These are phyloP conservation scores for Letharia lupina DNA, from an alignment of 495 filamentous ascomycete genomes.

Conservation along the genomic window DNA sequence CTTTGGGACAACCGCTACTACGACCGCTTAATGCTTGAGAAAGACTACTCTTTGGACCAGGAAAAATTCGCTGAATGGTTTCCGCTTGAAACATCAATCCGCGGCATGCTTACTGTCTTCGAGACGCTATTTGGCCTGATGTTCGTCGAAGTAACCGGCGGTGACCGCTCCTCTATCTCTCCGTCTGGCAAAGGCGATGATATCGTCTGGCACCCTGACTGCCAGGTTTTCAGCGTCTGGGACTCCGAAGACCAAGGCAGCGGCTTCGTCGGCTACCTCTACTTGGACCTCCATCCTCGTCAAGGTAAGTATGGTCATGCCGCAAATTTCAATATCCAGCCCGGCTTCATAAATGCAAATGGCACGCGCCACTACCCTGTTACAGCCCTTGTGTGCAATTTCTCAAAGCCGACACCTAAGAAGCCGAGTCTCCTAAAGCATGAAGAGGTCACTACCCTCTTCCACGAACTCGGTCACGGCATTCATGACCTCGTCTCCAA, in stretches of 20 bases:
- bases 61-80: constrained; percentile 91
- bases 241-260: constrained; percentile 55
- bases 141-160: constrained; percentile 70
- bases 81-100: constrained; percentile 73
- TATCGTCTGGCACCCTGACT: constrained; percentile 65
- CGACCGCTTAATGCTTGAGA: constrained; percentile 84
- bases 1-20: constrained; percentile 89
- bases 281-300: constrained; percentile 59
- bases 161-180: constrained; percentile 48
- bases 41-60: constrained; percentile 82
- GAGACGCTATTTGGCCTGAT: constrained; percentile 86
- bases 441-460: constrained; percentile 61
- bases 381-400: constrained; percentile 64
- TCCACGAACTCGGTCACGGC: constrained; percentile 70
- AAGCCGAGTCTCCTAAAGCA: constrained; percentile 65
- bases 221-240: constrained; percentile 63
- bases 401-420: constrained; percentile 60
- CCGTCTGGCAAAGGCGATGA: constrained; percentile 52
- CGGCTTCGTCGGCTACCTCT: constrained; percentile 64
- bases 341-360: constrained; percentile 50
- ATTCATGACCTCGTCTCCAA: constrained; percentile 62
- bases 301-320: constrained; percentile 63
- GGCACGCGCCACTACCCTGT: constrained; percentile 57
- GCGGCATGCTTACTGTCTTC: constrained; percentile 90
- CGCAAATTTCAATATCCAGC: constrained; percentile 73